Conservation (phyloP, 192 early-diverging fungal species). For the Fimicolochytrium jonesii region DNA sequence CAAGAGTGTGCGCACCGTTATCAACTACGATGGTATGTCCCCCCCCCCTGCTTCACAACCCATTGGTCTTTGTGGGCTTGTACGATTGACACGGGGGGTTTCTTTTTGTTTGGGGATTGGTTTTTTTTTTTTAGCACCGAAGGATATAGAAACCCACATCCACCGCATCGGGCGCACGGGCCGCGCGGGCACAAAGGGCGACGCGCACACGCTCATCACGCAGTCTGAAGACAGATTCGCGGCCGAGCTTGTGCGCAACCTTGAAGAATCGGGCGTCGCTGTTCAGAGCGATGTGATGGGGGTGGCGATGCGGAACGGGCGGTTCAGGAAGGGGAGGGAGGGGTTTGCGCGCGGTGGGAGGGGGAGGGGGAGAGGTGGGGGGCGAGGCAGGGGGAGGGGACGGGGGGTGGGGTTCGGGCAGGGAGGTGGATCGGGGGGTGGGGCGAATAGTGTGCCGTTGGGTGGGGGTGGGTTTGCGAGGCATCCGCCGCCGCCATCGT, state of each 20-base stretch:
- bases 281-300: constrained; percentile 83
- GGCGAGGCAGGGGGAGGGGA: constrained; percentile 36
- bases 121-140: constrained; percentile 41
- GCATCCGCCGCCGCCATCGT: too few relatives aligned
- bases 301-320: constrained; percentile 72
- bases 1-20: constrained; percentile 64
- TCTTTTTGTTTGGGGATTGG: neutral
- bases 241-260: constrained; percentile 42
- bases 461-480: too few relatives aligned
- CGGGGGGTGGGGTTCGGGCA: constrained; percentile 25
- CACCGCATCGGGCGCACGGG: constrained; percentile 96
- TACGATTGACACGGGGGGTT: neutral
- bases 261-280: constrained; percentile 72
- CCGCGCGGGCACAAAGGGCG: constrained; percentile 89
- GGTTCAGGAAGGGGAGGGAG: constrained; percentile 55
- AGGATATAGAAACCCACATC: constrained; percentile 80
- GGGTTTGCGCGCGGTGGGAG: constrained; percentile 45
- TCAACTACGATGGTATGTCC: constrained; percentile 65
- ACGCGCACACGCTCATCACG: constrained; percentile 89
- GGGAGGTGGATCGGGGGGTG: constrained; percentile 31
- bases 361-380: constrained; percentile 36
- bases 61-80: neutral
- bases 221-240: constrained; percentile 68
- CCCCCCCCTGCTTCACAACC: neutral
- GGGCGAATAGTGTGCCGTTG: constrained; percentile 33